phyloP scores from a whole-genome alignment of 1,139 yeast species.

The Candida frijolesensis region DNA sequence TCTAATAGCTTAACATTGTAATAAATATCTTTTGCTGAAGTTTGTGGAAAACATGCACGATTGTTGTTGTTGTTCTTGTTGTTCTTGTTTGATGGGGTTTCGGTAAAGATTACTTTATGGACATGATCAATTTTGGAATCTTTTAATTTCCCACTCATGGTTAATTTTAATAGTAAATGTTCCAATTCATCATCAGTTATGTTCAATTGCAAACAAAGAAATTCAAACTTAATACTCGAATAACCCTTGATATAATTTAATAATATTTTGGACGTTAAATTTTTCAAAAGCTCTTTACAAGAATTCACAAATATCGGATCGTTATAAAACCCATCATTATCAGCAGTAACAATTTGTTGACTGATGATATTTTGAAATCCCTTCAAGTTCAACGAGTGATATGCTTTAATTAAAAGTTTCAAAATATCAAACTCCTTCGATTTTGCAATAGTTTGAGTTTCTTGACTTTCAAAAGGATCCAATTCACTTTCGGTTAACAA shows the following conservation, averaged over 20 bases:
- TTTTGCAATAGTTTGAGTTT: conserved; percentile 50
- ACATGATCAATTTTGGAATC: conserved; percentile 49
- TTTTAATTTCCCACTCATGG: conserved; percentile 46
- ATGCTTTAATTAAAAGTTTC: conserved; percentile 31
- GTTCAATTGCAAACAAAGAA: conserved; percentile 24
- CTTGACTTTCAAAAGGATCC: conserved; percentile 67
- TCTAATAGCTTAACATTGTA: conserved; percentile 30
- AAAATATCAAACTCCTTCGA: conserved; percentile 37
- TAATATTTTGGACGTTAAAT: conserved; percentile 34
- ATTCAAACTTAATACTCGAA: conserved; percentile 28
- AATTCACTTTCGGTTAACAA: conserved; percentile 65
- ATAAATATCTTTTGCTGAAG: conserved; percentile 26
- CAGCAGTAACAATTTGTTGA: conserved; percentile 12
- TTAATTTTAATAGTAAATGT: conserved; percentile 38
- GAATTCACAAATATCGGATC: conserved; percentile 38
- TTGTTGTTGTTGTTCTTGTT: not conserved
- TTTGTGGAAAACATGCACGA: conserved; percentile 12
- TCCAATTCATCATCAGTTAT: conserved; percentile 35
- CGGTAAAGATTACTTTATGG: conserved; percentile 27
- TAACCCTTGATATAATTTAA: conserved; percentile 33
- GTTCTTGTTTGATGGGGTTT: conserved; percentile 1
- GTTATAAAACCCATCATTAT: conserved; percentile 25
- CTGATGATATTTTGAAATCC: conserved; percentile 22
- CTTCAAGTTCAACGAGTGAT: conserved; percentile 31
- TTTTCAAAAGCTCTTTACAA: conserved; percentile 27